Percentiles rank a stretch among this genome's conserved stretches.
Evolutionary conservation across 83 land plant genomes (phyloP).

Genomic region (Thuja plicata): DNA sequence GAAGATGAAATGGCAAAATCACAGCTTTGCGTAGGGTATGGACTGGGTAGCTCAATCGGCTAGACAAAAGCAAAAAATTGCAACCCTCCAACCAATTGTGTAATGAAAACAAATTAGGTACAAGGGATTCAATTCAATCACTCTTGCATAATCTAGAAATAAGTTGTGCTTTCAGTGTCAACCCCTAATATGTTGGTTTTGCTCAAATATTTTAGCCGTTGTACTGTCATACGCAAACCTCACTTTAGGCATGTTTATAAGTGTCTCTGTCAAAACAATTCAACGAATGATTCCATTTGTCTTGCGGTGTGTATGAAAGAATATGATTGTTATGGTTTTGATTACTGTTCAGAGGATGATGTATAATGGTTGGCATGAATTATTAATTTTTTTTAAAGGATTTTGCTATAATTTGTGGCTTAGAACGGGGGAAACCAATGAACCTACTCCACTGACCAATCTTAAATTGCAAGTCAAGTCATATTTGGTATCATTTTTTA

Average conservation of each 20-base stretch:
- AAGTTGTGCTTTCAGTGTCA: background rate
- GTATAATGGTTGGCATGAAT: background rate
- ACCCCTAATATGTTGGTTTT: background rate
- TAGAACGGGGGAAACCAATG: background rate
- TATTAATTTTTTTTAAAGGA: background rate
- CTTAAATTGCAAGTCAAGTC: background rate
- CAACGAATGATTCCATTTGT: background rate
- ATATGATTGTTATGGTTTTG: background rate
- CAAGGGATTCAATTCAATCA: background rate
- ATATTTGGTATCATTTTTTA: background rate
- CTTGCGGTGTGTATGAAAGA: background rate
- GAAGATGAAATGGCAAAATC: constrained; percentile 3
- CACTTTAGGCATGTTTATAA: background rate
- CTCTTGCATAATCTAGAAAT: background rate
- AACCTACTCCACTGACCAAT: background rate
- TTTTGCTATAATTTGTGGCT: background rate
- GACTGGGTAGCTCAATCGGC: background rate
- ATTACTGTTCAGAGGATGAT: background rate
- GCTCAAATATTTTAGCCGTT: constrained; percentile 1
- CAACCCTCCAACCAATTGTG: background rate
- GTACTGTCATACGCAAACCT: background rate
- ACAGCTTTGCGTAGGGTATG: background rate
- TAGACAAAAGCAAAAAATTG: background rate
- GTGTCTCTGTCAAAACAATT: background rate
- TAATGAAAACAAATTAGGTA: background rate